phyloP scores from a whole-genome alignment of 1,284 basidiomycete genomes.

The Cutaneotrichosporon cyanovorans region DNA sequence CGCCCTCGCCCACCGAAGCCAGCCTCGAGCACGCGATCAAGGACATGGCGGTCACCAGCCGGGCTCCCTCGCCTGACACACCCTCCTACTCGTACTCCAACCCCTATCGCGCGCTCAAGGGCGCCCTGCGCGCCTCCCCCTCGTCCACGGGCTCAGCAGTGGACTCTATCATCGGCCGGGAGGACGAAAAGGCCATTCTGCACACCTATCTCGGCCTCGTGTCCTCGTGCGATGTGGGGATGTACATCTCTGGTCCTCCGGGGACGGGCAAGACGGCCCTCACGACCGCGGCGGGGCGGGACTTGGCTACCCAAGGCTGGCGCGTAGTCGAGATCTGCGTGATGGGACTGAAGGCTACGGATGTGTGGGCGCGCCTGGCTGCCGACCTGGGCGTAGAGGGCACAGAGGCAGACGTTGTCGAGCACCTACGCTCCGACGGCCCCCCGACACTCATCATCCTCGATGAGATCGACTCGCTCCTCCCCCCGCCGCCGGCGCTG shows the following conservation, averaged over 20 bases:
- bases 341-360: slow-evolving; percentile 38
- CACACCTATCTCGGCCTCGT: slow-evolving; percentile 29
- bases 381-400: slow-evolving; percentile 29
- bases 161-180: slow-evolving; percentile 35
- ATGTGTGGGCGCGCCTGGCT: slow-evolving; percentile 36
- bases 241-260: slow-evolving; percentile 46
- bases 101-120: slow-evolving; percentile 42
- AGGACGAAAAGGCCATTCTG: slow-evolving; percentile 36
- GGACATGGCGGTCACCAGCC: slow-evolving; percentile 3
- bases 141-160: slow-evolving; percentile 6
- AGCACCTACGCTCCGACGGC: slow-evolving; percentile 13
- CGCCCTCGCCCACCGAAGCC: slow-evolving; percentile 11
- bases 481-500: slow-evolving; percentile 33
- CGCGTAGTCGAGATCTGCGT: slow-evolving; percentile 39
- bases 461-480: slow-evolving; percentile 46
- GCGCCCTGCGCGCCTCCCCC: slow-evolving; percentile 33
- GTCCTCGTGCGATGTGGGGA: slow-evolving; percentile 25
- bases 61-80: background rate
- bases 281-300: slow-evolving; percentile 34
- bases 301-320: slow-evolving; percentile 29
- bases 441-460: slow-evolving; percentile 37
- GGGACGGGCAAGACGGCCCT: slow-evolving; percentile 47
- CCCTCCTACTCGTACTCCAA: slow-evolving; percentile 15
- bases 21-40: slow-evolving; percentile 7
- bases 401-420: slow-evolving; percentile 28